Evolutionary conservation across 2,329 filamentous ascomycete genomes (phyloP), one percentile per base, ranked within the genome.

Genomic region (Zopfia rhizophila): DNA sequence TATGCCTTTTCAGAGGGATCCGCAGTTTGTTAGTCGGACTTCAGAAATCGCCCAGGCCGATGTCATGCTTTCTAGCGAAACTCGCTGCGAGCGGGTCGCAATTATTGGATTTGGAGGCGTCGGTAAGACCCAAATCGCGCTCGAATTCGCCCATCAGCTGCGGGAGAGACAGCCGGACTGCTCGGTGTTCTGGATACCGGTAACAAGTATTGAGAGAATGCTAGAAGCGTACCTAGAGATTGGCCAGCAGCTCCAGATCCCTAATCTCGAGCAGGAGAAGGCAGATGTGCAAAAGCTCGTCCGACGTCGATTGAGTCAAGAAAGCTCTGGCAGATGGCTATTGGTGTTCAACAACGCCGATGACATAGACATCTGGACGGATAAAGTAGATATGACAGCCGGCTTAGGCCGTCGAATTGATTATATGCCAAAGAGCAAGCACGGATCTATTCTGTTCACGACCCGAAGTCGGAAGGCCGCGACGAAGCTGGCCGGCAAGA

Each of bases 171-270:
- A 56, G 30, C 7, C 38, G 7, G 38, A 53, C 28, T 53, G 30
- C 38, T 59, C 63, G 1, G 40, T 66, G 18, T 61, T 63, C 37
- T 68, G 63, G 63, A 53, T 67, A 21, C 51, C 57, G 13, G 51
- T 32, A 11, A 56, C 38, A 2, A 60, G 48, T 17, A 6, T 31
- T 7, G 53, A 55, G 28, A 40, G 21, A 31, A 12, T 61, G 37
- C 44, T 61, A 13, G 55, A 61, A 24, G 44, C n/a, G n/a, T n/a
- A n/a, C n/a, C n/a, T n/a, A n/a, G n/a, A n/a, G n/a, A n/a, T n/a
- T n/a, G n/a, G n/a, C 53, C 24, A 27, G 24, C 8, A 27, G 24
- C 12, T 62, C 16, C 10, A 23, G 8, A 24, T 37, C 7, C 33
- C 33, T 12, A 18, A 18, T n/a, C n/a, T 8, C 8, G 24, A 27